A percentile compares a stretch with the other conserved stretches of the same genome.
Conservation (phyloP, 2,329 filamentous ascomycete species). For the Calonectria hongkongensis region DNA sequence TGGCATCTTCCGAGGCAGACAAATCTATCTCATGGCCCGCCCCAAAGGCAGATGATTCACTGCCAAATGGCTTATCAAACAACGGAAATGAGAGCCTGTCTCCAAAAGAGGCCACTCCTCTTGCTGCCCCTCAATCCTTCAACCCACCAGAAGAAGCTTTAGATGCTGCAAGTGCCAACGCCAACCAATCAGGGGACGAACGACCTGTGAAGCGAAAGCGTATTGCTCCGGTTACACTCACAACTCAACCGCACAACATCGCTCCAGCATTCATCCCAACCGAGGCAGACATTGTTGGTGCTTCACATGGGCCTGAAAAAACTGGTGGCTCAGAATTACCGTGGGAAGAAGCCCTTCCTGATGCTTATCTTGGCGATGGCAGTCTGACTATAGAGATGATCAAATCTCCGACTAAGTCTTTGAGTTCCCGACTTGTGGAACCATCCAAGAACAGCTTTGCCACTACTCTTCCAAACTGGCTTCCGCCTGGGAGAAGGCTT, state of each 20-base stretch:
- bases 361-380: conserved; percentile 62
- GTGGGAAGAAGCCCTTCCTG: conserved; percentile 49
- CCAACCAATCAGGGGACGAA: conserved; percentile 29
- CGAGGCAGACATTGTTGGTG: conserved; percentile 49
- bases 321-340: conserved; percentile 28
- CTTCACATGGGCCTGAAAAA: background rate
- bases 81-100: background rate
- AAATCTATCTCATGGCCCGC: background rate
- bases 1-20: background rate
- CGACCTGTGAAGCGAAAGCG: conserved; percentile 54
- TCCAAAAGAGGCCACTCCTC: background rate
- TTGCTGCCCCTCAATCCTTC: background rate
- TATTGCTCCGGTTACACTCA: conserved; percentile 51
- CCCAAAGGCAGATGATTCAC: conserved; percentile 6
- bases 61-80: background rate
- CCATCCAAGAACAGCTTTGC: conserved; percentile 53
- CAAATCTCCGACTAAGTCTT: conserved; percentile 44
- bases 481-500: conserved; percentile 66
- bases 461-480: conserved; percentile 48
- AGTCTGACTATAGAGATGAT: conserved; percentile 53
- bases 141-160: conserved; percentile 5
- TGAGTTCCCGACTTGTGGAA: conserved; percentile 52
- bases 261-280: conserved; percentile 50
- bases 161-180: conserved; percentile 13
- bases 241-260: conserved; percentile 45